phyloP scores from a whole-genome alignment of 257 asterid genomes.

The Jacaranda mimosifolia region DNA sequence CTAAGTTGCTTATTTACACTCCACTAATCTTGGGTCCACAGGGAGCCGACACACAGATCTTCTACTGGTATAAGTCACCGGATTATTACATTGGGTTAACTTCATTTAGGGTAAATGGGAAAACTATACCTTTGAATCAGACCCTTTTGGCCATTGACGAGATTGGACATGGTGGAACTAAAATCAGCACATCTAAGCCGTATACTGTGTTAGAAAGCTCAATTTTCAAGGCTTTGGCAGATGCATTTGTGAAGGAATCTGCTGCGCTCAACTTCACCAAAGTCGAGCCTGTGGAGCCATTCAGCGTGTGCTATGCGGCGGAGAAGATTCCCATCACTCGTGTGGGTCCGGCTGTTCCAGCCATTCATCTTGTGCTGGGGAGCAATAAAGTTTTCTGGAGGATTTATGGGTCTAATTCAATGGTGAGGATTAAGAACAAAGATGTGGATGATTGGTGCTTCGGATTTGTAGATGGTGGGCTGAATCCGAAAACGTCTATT shows the following conservation, averaged over 20 bases:
- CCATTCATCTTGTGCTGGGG: constrained; percentile 40
- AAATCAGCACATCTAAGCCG: constrained; percentile 39
- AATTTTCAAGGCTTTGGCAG: constrained; percentile 37
- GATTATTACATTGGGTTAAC: constrained; percentile 49
- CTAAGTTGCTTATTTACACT: constrained; percentile 41
- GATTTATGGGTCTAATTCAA: constrained; percentile 44
- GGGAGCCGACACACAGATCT: constrained; percentile 30
- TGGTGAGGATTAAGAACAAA: constrained; percentile 33
- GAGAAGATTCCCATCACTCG: constrained; percentile 10
- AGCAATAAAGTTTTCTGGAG: constrained; percentile 36
- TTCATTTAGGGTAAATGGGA: constrained; percentile 33
- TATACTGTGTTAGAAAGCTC: constrained; percentile 38
- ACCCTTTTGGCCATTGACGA: constrained; percentile 36
- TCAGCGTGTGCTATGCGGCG: constrained; percentile 31
- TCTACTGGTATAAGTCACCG: no score
- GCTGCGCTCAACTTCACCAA: constrained; percentile 28
- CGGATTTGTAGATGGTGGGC: constrained; percentile 48
- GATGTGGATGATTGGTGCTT: constrained; percentile 42
- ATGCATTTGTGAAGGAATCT: constrained; percentile 38
- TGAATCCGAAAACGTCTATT: constrained; percentile 32
- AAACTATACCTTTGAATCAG: constrained; percentile 33
- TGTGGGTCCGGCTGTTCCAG: constrained; percentile 42
- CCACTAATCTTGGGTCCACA: constrained; percentile 35
- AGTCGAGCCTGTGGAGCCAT: constrained; percentile 39
- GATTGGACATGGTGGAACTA: constrained; percentile 42